phyloP scores from a whole-genome alignment of 306 rosid genomes.

The Castanea mollissima region DNA sequence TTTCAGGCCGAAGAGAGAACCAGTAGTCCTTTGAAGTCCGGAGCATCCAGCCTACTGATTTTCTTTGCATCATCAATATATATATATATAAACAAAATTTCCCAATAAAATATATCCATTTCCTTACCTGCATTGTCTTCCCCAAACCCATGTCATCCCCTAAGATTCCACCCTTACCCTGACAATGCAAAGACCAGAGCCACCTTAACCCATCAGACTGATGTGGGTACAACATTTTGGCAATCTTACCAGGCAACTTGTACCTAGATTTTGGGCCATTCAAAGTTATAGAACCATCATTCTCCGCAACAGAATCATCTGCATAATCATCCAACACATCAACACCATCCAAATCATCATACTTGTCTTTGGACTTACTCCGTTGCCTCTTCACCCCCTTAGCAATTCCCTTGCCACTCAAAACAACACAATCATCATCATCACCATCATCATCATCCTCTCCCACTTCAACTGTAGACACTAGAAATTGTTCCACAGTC shows the following conservation, averaged over 20 bases:
- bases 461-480: constrained; percentile 12
- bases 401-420: constrained; percentile 19
- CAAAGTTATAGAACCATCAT: constrained; percentile 49
- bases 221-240: constrained; percentile 70
- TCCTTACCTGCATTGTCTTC: constrained; percentile 94
- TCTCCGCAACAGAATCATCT: constrained; percentile 28
- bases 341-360: constrained; percentile 31
- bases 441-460: constrained; percentile 27
- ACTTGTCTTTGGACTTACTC: constrained; percentile 13
- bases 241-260: constrained; percentile 65
- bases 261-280: constrained; percentile 45
- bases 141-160: constrained; percentile 99
- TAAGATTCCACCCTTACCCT: constrained; percentile 87
- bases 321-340: constrained; percentile 32
- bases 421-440: constrained; percentile 37
- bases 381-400: constrained; percentile 12
- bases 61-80: too few species aligned
- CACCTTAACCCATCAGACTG: constrained; percentile 84
- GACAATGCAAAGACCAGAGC: constrained; percentile 91
- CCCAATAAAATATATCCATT: constrained; percentile 3
- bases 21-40: too few species aligned
- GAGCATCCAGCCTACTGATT: too few species aligned
- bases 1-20: too few species aligned
- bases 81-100: not conserved
- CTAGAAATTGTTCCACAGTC: constrained; percentile 1